Base-by-base conservation (phyloP, 176 grass and related monocot species). In the Elaeis guineensis region DNA sequence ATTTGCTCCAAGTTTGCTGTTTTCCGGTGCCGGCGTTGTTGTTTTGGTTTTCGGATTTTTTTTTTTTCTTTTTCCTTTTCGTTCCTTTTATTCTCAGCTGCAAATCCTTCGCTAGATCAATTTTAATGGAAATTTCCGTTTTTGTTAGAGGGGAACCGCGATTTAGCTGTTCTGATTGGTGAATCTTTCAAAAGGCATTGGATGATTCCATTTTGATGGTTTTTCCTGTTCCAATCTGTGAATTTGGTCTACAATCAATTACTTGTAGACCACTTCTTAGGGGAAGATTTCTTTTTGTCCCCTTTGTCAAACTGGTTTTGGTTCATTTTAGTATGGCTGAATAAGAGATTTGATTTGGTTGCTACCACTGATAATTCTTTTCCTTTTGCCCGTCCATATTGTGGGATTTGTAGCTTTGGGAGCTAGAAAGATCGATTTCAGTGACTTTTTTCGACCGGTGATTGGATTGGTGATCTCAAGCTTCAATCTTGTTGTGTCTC, bases 361-460 rank as follows among this genome's bases (percentile, higher is more conserved):
- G 55, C 50, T 50, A 17, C 30, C 22, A 49, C 26, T 76, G 19
- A 65, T 29, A 4, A 17, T 25, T 69, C 5, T 39, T 70, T 57
- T 62, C 28, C 16, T 69, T 70, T 69, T 19, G 59, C 51, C 14
- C 21, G 25, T 69, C 3, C 19, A 70, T 44, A 70, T 35, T 59
- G 54, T 54, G 58, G 58, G 20, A 52, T 52, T 66, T 55, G 29
- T 65, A 57, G 52, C 25, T 50, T 17, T 50, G 32, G 57, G 28
- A 32, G 30, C 1, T 57, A 28, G 44, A 77, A 39, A 18, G 59
- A 52, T 76, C 64, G 75, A 19, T 24, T 19, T 18, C n/a, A 30
- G 58, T 53, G 0, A 55, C 69, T 15, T 69, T 25, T 76, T 85
- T 67, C 68, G 76, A 76, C 69, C 58, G 67, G 23, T 20, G 23